Evolutionary conservation across 345 rosid species (phyloP).

Genomic region (Ceriops zippeliana): DNA sequence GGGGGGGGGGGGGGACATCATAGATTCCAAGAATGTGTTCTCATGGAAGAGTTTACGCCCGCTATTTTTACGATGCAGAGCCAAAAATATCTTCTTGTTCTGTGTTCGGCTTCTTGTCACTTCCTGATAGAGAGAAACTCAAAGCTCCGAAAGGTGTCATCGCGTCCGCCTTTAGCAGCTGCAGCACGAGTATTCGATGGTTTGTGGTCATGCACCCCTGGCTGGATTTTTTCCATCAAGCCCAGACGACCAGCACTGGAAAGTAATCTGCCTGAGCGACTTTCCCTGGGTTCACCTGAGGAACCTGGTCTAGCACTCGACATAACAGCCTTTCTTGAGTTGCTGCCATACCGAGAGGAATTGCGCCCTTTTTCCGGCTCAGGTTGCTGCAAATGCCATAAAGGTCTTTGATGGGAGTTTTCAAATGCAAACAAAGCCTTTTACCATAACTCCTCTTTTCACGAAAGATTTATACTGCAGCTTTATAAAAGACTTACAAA

Average conservation of each 20-base stretch:
- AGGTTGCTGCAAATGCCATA: slow-evolving; percentile 39
- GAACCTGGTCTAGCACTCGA: slow-evolving; percentile 29
- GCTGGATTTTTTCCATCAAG: slow-evolving; percentile 24
- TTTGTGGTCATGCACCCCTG: slow-evolving; percentile 46
- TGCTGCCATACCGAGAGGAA: slow-evolving; percentile 37
- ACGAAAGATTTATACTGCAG: too few relatives aligned
- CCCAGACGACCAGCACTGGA: slow-evolving; percentile 22
- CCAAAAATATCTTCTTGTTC: background rate
- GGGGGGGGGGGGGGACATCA: background rate
- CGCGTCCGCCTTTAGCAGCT: slow-evolving; percentile 52
- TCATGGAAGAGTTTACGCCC: background rate
- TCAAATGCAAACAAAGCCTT: background rate
- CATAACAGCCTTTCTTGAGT: slow-evolving; percentile 22
- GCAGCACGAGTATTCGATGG: slow-evolving; percentile 53
- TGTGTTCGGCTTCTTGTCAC: slow-evolving; percentile 7
- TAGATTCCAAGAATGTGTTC: slow-evolving; percentile 3
- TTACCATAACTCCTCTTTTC: too few relatives aligned
- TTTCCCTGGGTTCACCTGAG: slow-evolving; percentile 30
- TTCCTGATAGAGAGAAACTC: slow-evolving; percentile 61
- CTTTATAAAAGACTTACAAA: too few relatives aligned
- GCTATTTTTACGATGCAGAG: background rate
- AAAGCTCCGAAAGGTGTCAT: slow-evolving; percentile 67
- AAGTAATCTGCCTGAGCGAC: slow-evolving; percentile 19
- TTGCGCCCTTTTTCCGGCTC: slow-evolving; percentile 60
- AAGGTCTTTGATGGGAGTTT: background rate